phyloP scores from a whole-genome alignment of 106 monocot genomes.

The Dendrobium catenatum region DNA sequence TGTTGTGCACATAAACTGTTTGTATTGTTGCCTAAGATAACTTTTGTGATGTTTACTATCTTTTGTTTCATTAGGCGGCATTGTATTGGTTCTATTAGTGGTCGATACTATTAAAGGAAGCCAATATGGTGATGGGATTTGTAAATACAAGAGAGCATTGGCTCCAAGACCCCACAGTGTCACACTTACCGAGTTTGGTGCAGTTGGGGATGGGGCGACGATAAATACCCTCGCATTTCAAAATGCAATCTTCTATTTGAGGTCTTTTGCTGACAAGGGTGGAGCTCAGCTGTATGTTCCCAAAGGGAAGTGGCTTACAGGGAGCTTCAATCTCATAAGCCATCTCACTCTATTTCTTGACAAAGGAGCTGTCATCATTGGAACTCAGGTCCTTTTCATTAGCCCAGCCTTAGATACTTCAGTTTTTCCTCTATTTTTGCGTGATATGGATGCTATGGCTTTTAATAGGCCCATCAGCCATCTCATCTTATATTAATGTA shows the following conservation, averaged over 20 bases:
- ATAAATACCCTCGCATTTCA: slow-evolving; percentile 84
- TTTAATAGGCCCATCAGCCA: neutral
- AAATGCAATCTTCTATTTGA: slow-evolving; percentile 85
- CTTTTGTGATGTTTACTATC: neutral
- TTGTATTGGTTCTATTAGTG: slow-evolving; percentile 11
- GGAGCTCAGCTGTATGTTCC: slow-evolving; percentile 93
- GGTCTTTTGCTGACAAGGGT: slow-evolving; percentile 85
- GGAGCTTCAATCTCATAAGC: slow-evolving; percentile 82
- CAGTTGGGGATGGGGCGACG: slow-evolving; percentile 69
- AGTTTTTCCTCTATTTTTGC: neutral
- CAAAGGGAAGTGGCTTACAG: slow-evolving; percentile 72
- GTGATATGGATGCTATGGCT: neutral
- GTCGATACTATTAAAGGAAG: neutral
- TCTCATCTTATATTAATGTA: neutral
- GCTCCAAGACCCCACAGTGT: slow-evolving; percentile 72
- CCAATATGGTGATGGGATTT: slow-evolving; percentile 15
- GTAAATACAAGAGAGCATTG: slow-evolving; percentile 11
- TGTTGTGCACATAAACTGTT: neutral
- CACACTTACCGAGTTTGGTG: slow-evolving; percentile 79
- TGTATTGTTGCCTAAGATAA: neutral
- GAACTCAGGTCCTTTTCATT: slow-evolving; percentile 36
- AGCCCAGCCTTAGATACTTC: neutral
- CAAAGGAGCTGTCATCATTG: slow-evolving; percentile 63
- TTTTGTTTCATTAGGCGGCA: slow-evolving; percentile 17
- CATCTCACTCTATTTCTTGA: slow-evolving; percentile 90